Conservation (phyloP, 345 rosid genomes). For the Eucalyptus viminalis region DNA sequence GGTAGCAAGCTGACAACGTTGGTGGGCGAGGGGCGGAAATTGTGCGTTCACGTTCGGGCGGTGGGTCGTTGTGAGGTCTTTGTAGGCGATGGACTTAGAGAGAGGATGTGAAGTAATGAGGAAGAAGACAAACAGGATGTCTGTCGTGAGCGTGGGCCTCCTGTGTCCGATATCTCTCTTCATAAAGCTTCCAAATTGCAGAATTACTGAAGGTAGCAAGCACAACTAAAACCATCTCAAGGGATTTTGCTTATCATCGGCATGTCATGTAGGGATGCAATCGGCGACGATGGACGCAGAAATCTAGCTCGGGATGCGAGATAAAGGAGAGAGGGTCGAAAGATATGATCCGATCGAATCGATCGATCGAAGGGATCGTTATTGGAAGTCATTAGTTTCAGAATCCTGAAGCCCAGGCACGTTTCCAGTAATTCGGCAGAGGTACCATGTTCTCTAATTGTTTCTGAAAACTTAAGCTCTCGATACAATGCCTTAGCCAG, state of each 20-base stretch:
- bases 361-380: not conserved
- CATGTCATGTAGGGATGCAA: not conserved
- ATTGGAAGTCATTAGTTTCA: not conserved
- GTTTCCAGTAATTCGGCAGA: no score
- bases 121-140: not conserved
- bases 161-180: not conserved
- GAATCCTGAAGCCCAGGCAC: not conserved
- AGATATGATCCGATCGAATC: no score
- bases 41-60: not conserved
- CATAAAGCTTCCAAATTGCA: not conserved
- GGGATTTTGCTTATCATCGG: not conserved
- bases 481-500: not conserved
- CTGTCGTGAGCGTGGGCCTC: not conserved
- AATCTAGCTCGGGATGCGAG: not conserved
- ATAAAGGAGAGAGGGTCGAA: not conserved
- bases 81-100: not conserved
- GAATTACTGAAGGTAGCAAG: not conserved
- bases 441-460: not conserved
- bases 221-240: not conserved
- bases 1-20: not conserved
- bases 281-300: not conserved
- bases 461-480: not conserved
- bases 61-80: not conserved
- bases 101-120: not conserved
- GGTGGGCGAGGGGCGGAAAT: not conserved